Evolutionary conservation across 768 basidiomycete genomes (phyloP), one percentile per base, ranked within the genome.

Genomic region (Wakefieldia striispora): DNA sequence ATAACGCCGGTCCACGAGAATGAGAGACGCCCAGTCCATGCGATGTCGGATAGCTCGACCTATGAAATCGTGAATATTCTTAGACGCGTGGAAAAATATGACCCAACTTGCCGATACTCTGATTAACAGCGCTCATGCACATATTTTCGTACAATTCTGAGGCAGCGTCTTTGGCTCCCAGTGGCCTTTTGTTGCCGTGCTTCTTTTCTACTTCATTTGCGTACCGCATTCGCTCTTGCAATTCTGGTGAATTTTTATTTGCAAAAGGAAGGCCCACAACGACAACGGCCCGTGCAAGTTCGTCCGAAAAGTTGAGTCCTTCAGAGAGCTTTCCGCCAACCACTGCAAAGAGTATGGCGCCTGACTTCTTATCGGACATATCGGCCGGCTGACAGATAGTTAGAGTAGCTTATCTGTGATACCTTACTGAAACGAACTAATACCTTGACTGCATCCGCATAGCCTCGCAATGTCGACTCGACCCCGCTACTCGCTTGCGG

Each of bases 251-350:
- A n/a, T 83, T 84, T 31, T 89, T 76, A 66, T 95, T 97, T 9
- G 95, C 86, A 66, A 93, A 99, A 0, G 95, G 95, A 4, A 99
- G 77, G 3, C 97, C 97, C 40, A 95, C 76, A 50, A 95, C 80
- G 26, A 94, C 74, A 20, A 97, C 91, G 11, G 84, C 87, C 26
- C 94, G 85, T 3, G 94, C 93, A 14, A 91, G 80, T 41, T 84
- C 78, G 63, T 92, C 88, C 17, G 83, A 78, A 60, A 87, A 87
- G 58, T 86, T 85, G 34, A 85, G 66, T 8, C 95, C 95, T 70
- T 99, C 97, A 0, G 92, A 95, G n/a, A 99, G 78, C 64, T 97
- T 98, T 23, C 94, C 95, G 16, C 95, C 95, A 23, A 98, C 86
- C 10, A 98, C 97, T 2, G 97, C 95, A 47, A 98, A 86, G 5